A percentile compares a stretch with the other conserved stretches of the same genome.
These are phyloP conservation scores for Aegilops sharonensis DNA, from an alignment of 176 grass and related monocot species.

Conservation along the genomic window DNA sequence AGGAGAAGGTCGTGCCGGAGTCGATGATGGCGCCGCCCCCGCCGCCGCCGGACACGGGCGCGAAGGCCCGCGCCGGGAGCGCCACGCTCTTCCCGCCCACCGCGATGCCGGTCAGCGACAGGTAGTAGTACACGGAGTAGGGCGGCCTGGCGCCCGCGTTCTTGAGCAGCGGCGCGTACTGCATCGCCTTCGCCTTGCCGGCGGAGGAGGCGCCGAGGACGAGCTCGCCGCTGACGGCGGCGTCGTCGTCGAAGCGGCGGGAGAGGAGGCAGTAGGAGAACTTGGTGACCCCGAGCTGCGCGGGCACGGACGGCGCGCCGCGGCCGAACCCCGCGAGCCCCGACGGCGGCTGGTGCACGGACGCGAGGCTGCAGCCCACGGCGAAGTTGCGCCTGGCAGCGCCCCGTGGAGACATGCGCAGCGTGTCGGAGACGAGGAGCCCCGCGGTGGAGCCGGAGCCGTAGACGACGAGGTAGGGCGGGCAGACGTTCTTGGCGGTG, in stretches of 20 bases:
- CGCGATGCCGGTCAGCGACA: conserved; percentile 39
- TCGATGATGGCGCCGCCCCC: conserved; percentile 70
- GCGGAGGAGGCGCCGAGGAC: conserved; percentile 44
- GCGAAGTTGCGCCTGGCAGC: conserved; percentile 37
- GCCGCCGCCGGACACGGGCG: conserved; percentile 9
- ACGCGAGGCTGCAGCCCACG: conserved; percentile 71
- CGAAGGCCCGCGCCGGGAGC: conserved; percentile 42
- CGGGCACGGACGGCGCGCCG: conserved; percentile 55
- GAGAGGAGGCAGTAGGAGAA: conserved; percentile 95
- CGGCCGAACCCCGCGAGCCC: conserved; percentile 82
- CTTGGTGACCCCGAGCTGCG: conserved; percentile 48
- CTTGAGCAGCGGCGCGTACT: conserved; percentile 50
- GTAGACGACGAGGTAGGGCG: conserved; percentile 77
- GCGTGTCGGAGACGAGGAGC: conserved; percentile 64
- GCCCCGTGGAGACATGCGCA: conserved; percentile 9
- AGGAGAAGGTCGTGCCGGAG: conserved; percentile 85
- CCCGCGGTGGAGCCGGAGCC: conserved; percentile 81
- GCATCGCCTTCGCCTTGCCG: conserved; percentile 1
- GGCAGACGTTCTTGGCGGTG: conserved; percentile 36
- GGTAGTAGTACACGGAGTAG: conserved; percentile 87
- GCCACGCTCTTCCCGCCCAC: conserved; percentile 57
- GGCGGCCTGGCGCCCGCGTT: conserved; percentile 27
- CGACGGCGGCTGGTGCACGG: conserved; percentile 69
- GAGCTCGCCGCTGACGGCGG: conserved; percentile 54
- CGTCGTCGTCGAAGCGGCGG: conserved; percentile 72